Evolutionary conservation across 2,329 filamentous ascomycete genomes (phyloP), one percentile per base, ranked within the genome.

Genomic region (Calonectria fujianensis): DNA sequence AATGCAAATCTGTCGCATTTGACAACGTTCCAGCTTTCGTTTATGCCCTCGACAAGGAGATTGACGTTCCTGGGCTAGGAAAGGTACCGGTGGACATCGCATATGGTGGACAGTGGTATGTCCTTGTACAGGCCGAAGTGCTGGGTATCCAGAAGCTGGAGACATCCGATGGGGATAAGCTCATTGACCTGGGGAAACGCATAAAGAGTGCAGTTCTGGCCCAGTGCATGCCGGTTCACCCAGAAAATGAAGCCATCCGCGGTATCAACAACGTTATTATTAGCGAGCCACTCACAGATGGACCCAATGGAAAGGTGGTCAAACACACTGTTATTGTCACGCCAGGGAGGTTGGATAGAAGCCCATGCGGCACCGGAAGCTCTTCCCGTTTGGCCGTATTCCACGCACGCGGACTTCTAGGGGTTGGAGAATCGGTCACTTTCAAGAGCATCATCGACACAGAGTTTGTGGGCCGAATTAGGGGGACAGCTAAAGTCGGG

Each of bases 41-140:
- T 7, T 84, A 82, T 41, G 81, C 78, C 7, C 79, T 89, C 2
- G 86, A 87, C 75, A 74, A 83, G 29, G 77, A 82, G 65, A 81
- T 88, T 20, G 74, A 84, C 0, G 86, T 89, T 1, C 85, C 85
- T 0, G 87, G 84, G 0, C 31, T 89, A 0, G 87, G 87, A 0
- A 80, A 73, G 4, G 75, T 89, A 2, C 74, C 69, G 0, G 85
- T 88, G 3, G 87, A 89, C 69, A 82, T 89, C 61, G 87, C 85
- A 24, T 89, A 85, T 80, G 87, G 87, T 7, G 87, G 87, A 2
- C 88, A 87, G 87, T 83, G 85, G 76, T 89, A 86, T 70, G 85
- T 82, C 3, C 65, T 89, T 13, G 85, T 88, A 1, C 85, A 88
- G 66, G 85, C 83, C 0, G 78, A 78, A 82, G 84, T 0, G 73